Conservation (phyloP, 1,139 yeast genomes). For the Suhomyces bribrorum region DNA sequence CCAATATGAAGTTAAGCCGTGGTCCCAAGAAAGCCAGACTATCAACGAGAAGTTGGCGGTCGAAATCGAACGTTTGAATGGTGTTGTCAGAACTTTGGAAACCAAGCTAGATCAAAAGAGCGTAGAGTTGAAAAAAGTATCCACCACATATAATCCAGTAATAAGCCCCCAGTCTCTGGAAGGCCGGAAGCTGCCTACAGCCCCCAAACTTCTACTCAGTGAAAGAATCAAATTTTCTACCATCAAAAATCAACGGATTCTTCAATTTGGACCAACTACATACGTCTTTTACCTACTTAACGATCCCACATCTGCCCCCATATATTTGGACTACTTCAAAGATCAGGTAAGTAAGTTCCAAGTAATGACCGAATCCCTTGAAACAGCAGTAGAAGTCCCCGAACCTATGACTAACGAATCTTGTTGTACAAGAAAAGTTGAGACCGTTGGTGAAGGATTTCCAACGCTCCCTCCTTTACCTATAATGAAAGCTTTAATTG, state of each 20-base stretch:
- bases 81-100: background rate
- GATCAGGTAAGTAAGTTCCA: background rate
- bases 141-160: background rate
- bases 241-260: background rate
- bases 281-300: background rate
- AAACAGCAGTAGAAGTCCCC: background rate
- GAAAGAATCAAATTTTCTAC: background rate
- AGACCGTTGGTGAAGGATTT: background rate
- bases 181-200: background rate
- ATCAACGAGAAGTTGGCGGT: background rate
- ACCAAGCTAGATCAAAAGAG: background rate
- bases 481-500: background rate
- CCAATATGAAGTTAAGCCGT: background rate
- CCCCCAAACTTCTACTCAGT: background rate
- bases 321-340: background rate
- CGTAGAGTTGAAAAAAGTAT: background rate
- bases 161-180: background rate
- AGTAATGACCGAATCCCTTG: background rate
- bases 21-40: background rate
- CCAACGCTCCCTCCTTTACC: background rate
- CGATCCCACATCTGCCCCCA: background rate
- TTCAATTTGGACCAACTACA: constrained; percentile 1
- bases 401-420: background rate
- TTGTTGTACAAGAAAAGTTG: background rate
- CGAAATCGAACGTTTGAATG: background rate